Base-by-base conservation (phyloP, 129 eudicot species). In the Chrysanthemum seticuspe region DNA sequence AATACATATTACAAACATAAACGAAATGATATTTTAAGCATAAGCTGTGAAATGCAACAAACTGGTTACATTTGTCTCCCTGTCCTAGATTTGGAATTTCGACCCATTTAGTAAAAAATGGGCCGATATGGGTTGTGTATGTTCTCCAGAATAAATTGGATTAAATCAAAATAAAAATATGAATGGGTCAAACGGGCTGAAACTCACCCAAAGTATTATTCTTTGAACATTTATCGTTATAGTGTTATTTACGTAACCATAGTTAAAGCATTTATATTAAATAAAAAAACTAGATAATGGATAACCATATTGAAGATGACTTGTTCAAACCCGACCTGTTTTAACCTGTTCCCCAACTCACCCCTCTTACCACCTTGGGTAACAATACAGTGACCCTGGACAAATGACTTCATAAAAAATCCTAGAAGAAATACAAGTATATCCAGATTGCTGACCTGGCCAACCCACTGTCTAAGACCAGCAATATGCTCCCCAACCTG, bases 381-480 rank as follows among this genome's bases (percentile, higher is more conserved):
- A 40, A 40, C 47, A 40, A 40, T 61, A n/a, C 13, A 61, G 31
- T 61, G 45, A 61, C 65, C 65, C 29, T 57, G 62, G 27, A 27
- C 14, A 12, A 61, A 61, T 61, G 18, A 61, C 45, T 12, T 3
- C 65, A 59, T 59, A 19, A 23, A 19, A 59, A 31, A 61, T 57
- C 13, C 27, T 57, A 57, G 11, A 6, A 23, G 23, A 18, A 57
- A 57, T 57, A 27, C 36, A 10, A 25, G 16, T 15, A 78, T 40
- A 70, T 36, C 15, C 36, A 51, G 19, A 61, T 60, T 25, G 18
- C 89, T 62, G 68, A 93, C 98, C 98, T 93, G 98, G 81, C 98
- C 98, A 50, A 93, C 89, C 98, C 98, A 93, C 84, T 81, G 97
- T 70, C 97, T 85, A 72, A 93, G 97, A 79, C 98, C 91, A 9